Conservation (phyloP, 352 stramenopile species). For the Halophytophthora batemanensis region DNA sequence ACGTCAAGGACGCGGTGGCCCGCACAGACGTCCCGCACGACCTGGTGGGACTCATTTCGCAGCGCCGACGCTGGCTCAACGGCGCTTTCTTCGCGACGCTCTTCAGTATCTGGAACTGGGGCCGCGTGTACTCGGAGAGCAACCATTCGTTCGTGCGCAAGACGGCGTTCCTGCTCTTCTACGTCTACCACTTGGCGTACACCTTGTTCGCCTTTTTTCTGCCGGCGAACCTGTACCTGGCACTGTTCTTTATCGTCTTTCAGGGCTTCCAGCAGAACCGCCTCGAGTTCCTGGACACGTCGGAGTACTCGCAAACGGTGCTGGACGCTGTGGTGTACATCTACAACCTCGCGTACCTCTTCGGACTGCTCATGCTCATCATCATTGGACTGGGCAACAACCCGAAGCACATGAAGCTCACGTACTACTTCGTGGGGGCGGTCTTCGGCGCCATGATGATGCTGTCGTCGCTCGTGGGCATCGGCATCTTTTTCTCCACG, state of each 20-base stretch:
- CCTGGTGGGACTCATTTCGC: constrained; percentile 59
- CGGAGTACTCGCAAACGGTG: constrained; percentile 46
- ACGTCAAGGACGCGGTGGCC: constrained; percentile 51
- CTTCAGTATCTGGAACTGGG: constrained; percentile 56
- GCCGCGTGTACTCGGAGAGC: too few species aligned
- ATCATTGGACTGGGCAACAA: constrained; percentile 87
- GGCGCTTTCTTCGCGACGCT: constrained; percentile 59
- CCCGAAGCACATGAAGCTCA: constrained; percentile 86
- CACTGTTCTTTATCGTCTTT: too few species aligned
- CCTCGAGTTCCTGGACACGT: too few species aligned
- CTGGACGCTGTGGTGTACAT: constrained; percentile 44
- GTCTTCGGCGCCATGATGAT: constrained; percentile 81
- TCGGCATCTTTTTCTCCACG: constrained; percentile 76
- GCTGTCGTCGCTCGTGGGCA: constrained; percentile 61
- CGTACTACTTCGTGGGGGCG: constrained; percentile 76
- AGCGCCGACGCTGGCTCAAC: constrained; percentile 61
- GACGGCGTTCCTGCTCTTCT: constrained; percentile 37
- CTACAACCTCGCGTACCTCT: constrained; percentile 78
- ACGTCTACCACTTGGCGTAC: constrained; percentile 36
- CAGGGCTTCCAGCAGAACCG: too few species aligned
- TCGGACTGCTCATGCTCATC: constrained; percentile 77
- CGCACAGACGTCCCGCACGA: constrained; percentile 44
- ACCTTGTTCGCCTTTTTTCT: constrained; percentile 42
- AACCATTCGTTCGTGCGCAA: constrained; percentile 55
- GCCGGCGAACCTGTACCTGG: constrained; percentile 46